phyloP scores from a whole-genome alignment of 176 grass and related monocot genomes.

The Themeda triandra region DNA sequence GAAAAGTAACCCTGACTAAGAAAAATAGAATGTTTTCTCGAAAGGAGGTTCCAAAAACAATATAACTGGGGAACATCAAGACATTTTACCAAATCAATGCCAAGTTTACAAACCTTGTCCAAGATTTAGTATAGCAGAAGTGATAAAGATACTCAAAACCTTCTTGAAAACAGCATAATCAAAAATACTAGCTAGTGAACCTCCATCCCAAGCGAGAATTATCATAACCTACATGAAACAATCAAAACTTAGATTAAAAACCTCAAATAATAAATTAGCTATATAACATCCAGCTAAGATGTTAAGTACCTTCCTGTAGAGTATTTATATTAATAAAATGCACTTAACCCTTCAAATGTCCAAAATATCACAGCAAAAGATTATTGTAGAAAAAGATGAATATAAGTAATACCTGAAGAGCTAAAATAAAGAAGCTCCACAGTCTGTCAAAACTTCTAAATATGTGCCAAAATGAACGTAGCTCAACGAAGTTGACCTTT shows the following conservation, averaged over 20 bases:
- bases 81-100: neutral
- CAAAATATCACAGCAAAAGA: conserved; percentile 1
- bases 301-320: conserved; percentile 17
- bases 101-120: conserved; percentile 68
- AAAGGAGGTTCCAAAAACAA: neutral
- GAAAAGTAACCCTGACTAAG: neutral
- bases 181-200: conserved; percentile 63
- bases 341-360: conserved; percentile 12
- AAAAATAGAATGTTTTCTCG: neutral
- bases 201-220: conserved; percentile 93
- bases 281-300: conserved; percentile 3
- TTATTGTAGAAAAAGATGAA: neutral
- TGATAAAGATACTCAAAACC: conserved; percentile 93
- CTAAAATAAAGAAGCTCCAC: conserved; percentile 91
- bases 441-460: conserved; percentile 97
- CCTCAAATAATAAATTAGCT: conserved; percentile 9
- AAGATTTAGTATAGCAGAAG: conserved; percentile 77
- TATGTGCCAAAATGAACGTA: conserved; percentile 96
- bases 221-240: conserved; percentile 68
- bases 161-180: conserved; percentile 62
- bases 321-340: conserved; percentile 1
- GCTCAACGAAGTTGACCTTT: conserved; percentile 94
- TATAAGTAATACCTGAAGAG: conserved; percentile 63
- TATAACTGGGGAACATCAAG: neutral
- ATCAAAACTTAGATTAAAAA: conserved; percentile 19